Percentiles rank a stretch among this genome's conserved stretches.
phyloP scores from a whole-genome alignment of 2,329 filamentous ascomycete species.

The Colletotrichum sp. region DNA sequence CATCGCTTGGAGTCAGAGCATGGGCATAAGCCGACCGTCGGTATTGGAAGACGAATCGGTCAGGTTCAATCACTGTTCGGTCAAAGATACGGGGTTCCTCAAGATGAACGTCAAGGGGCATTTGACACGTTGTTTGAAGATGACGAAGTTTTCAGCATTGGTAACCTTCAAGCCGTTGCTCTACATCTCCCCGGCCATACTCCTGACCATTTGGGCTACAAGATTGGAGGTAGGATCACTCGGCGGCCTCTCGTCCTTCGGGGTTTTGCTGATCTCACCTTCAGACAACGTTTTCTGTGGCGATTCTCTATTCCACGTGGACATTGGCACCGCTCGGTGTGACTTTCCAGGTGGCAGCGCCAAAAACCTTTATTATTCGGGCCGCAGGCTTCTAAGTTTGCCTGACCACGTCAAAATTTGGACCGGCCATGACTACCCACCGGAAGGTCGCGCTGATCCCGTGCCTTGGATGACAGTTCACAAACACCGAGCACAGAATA shows the following conservation, averaged over 20 bases:
- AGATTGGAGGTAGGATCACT: constrained; percentile 47
- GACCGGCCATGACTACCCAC: constrained; percentile 61
- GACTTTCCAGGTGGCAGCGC: constrained; percentile 61
- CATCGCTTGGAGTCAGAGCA: constrained; percentile 39
- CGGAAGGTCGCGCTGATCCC: constrained; percentile 34
- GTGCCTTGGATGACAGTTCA: constrained; percentile 48
- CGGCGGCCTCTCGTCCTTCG: not conserved
- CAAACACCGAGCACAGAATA: constrained; percentile 50
- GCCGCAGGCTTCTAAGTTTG: constrained; percentile 44
- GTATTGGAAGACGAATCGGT: constrained; percentile 60
- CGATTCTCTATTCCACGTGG: constrained; percentile 57
- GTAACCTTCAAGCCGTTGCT: constrained; percentile 46
- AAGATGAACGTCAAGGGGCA: constrained; percentile 44
- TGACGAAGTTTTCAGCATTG: constrained; percentile 57
- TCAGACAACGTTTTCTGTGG: constrained; percentile 54
- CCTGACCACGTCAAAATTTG: constrained; percentile 52
- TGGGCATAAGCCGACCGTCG: constrained; percentile 44
- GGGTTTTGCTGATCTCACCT: not conserved
- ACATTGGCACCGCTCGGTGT: constrained; percentile 57
- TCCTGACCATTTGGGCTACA: constrained; percentile 65
- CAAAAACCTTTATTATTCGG: constrained; percentile 46
- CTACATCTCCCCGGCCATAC: constrained; percentile 66
- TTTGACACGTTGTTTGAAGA: constrained; percentile 62
- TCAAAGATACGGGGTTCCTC: constrained; percentile 49
- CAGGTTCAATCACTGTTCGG: constrained; percentile 57